Conservation (phyloP, 345 rosid species). For the Gossypium turneri region DNA sequence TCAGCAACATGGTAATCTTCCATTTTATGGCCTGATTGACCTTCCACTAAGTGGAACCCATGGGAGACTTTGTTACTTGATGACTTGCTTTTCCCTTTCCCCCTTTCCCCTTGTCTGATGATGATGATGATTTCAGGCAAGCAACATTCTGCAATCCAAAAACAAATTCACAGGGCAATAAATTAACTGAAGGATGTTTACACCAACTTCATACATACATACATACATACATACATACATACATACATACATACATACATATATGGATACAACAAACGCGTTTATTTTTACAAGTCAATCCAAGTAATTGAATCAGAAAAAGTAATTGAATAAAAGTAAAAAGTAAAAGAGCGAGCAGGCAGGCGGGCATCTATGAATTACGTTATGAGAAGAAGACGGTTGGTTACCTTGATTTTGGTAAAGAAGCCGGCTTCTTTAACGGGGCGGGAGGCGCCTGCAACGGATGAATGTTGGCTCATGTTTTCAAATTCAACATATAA, state of each 20-base stretch:
- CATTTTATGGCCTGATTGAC: constrained; percentile 62
- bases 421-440: constrained; percentile 16
- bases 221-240: not conserved
- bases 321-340: not conserved
- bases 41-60: constrained; percentile 56
- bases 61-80: constrained; percentile 35
- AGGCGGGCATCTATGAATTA: not conserved
- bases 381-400: not conserved
- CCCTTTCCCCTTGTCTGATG: constrained; percentile 44
- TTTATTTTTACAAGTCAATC: not conserved
- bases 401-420: constrained; percentile 40
- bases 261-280: not conserved
- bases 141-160: constrained; percentile 24
- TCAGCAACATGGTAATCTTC: constrained; percentile 61
- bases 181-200: not conserved
- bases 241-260: too few relatives aligned
- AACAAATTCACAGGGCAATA: not conserved
- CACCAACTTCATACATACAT: not conserved
- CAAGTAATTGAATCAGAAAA: not conserved
- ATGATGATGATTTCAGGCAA: constrained; percentile 36
- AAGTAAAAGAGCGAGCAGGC: not conserved
- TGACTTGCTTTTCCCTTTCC: constrained; percentile 47
- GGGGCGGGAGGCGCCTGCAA: constrained; percentile 29
- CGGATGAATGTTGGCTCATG: constrained; percentile 37
- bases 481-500: constrained; percentile 4